Conservation (phyloP, 148 eudicot genomes). For the Silene uniflora region DNA sequence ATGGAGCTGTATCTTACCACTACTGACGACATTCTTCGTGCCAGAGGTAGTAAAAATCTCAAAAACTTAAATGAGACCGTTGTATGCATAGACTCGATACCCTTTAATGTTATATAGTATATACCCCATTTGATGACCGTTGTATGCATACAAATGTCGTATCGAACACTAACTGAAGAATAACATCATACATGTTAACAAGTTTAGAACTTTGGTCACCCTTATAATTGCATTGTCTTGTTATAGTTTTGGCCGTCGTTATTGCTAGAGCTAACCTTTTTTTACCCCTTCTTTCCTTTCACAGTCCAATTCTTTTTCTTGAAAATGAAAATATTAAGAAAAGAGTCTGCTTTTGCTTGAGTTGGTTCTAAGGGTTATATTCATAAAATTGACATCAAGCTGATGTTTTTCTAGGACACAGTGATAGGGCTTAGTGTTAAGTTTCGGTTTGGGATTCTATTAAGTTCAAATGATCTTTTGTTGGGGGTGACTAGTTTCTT, state of each 20-base stretch:
- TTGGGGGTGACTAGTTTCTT: too few relatives aligned
- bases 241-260: background rate
- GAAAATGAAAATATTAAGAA: background rate
- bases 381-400: background rate
- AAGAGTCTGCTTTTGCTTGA: background rate
- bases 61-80: background rate
- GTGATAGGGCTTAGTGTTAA: background rate
- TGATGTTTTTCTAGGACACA: too few relatives aligned
- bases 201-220: background rate
- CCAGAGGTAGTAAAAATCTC: conserved; percentile 55
- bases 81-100: too few relatives aligned
- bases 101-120: too few relatives aligned
- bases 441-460: background rate
- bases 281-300: background rate
- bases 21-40: conserved; percentile 71
- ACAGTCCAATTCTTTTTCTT: background rate
- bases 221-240: background rate
- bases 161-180: too few relatives aligned
- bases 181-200: background rate
- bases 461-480: background rate
- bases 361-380: background rate
- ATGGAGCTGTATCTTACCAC: conserved; percentile 87
- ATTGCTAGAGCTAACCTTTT: background rate
- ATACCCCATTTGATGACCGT: too few relatives aligned
- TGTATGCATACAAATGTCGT: too few relatives aligned